A percentile compares a stretch with the other conserved stretches of the same genome.
Evolutionary conservation across 192 early-diverging fungal genomes (phyloP).

Genomic region (Anaeromyces robustus): DNA sequence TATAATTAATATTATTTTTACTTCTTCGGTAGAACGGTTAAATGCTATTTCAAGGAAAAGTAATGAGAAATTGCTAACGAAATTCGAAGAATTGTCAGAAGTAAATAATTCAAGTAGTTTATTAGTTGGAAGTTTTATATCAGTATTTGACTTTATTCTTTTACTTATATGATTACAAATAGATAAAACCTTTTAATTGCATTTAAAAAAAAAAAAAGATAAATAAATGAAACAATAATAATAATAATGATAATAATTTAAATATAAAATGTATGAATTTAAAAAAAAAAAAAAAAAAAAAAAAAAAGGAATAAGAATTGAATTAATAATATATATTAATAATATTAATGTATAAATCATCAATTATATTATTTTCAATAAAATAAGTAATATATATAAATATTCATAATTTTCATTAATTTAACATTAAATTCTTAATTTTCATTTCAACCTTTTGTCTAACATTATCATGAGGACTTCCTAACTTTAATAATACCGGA

Average conservation of each 20-base stretch:
- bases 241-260: too few species aligned
- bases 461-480: constrained; percentile 21
- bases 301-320: too few species aligned
- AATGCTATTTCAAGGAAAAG: constrained; percentile 77
- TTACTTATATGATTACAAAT: constrained; percentile 75
- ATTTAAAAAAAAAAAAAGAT: too few species aligned
- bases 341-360: too few species aligned
- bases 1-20: too few species aligned
- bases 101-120: constrained; percentile 47
- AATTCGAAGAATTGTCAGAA: constrained; percentile 10
- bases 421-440: too few species aligned
- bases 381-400: not conserved
- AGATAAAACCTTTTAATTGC: constrained; percentile 52
- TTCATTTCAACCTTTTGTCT: constrained; percentile 27
- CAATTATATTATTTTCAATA: too few species aligned
- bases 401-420: not conserved
- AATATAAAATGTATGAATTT: too few species aligned
- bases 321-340: too few species aligned
- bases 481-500: constrained; percentile 54
- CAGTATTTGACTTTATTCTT: constrained; percentile 45
- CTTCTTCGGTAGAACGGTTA: constrained; percentile 16
- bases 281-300: too few species aligned
- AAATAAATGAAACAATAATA: too few species aligned
- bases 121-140: constrained; percentile 41
- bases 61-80: constrained; percentile 63